Evolutionary conservation across 805 yeast genomes (phyloP), one percentile per base, ranked within the genome.

Genomic region (Suhomyces kilbournensis): DNA sequence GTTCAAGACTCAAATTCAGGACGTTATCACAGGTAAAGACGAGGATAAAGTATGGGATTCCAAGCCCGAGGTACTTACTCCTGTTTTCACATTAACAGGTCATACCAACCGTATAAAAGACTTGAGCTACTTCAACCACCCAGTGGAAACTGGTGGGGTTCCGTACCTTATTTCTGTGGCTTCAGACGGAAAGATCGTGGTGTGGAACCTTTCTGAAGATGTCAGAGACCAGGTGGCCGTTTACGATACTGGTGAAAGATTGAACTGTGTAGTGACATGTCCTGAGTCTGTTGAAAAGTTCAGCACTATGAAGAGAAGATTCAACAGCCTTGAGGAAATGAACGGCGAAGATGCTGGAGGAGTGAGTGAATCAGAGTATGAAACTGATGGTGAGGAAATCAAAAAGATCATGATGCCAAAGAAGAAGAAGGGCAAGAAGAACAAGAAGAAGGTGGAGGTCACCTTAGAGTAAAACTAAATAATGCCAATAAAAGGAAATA

Each of bases 141-240:
- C 77, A 12, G 48, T 47, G 3, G 76, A 72, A 17, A 66, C 76
- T 25, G 51, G 56, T 43, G 61, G 58, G 23, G 57, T 64, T 20
- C 75, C 76, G 4, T 87, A 79, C 63, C 68, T 94, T 62, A 79
- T 89, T 0, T 86, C 96, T 2, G 89, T 91, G 10, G 89, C 97
- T 0, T 89, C 97, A 0, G 98, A 93, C 68, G 98, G 98, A 23
- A 88, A 82, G 62, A 86, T 93, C 49, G 96, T 94, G 7, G 88
- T 93, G 2, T 93, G 97, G 97, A 87, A 92, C 65, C 57, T 75
- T 17, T 44, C 59, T 2, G 71, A 86, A 64, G 65, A 71, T 0
- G 62, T 73, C 2, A 78, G 79, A 60, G 96, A 89, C 61, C 96
- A 91, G 67, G 80, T 91, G 22, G 97, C 97, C 0, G 94, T 90